phyloP scores from a whole-genome alignment of 2,329 filamentous ascomycete genomes.

The Diplodia scrobiculata region DNA sequence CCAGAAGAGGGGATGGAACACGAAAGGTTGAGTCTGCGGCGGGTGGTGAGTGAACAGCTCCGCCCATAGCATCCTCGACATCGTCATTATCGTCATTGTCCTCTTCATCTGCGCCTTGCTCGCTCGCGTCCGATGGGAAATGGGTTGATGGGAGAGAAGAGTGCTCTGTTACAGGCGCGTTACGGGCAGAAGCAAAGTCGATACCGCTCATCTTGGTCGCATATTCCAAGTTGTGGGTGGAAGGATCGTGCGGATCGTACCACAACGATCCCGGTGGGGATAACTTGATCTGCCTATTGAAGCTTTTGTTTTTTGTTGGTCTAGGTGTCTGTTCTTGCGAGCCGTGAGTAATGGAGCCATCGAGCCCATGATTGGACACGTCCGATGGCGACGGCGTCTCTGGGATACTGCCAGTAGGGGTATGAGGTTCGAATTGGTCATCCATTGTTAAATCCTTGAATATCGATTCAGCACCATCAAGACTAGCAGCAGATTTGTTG shows the following conservation, averaged over 20 bases:
- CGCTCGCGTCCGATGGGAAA: constrained; percentile 18
- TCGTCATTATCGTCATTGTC: constrained; percentile 5
- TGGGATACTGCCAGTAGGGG: constrained; percentile 41
- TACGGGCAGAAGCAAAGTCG: constrained; percentile 43
- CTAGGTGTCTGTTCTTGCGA: constrained; percentile 43
- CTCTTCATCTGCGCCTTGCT: constrained; percentile 10
- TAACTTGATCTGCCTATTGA: constrained; percentile 50
- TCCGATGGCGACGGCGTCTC: constrained; percentile 1
- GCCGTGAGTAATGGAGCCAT: constrained; percentile 28
- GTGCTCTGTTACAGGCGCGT: constrained; percentile 29
- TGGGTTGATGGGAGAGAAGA: constrained; percentile 18
- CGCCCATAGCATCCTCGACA: not conserved
- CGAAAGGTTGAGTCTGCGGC: constrained; percentile 35
- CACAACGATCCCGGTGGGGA: constrained; percentile 50
- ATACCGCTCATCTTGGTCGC: constrained; percentile 50
- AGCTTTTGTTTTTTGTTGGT: constrained; percentile 37
- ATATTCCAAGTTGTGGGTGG: constrained; percentile 52
- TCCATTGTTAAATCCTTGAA: constrained; percentile 54
- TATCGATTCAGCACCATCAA: constrained; percentile 53
- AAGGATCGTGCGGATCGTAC: constrained; percentile 48
- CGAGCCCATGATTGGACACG: not conserved
- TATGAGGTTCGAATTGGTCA: constrained; percentile 44
- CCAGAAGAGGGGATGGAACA: constrained; percentile 55
- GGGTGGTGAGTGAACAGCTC: constrained; percentile 14
- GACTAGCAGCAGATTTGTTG: constrained; percentile 40